A percentile compares a stretch with the other conserved stretches of the same genome.
phyloP scores from a whole-genome alignment of 768 basidiomycete genomes.

The Psilocybe subaeruginosa region DNA sequence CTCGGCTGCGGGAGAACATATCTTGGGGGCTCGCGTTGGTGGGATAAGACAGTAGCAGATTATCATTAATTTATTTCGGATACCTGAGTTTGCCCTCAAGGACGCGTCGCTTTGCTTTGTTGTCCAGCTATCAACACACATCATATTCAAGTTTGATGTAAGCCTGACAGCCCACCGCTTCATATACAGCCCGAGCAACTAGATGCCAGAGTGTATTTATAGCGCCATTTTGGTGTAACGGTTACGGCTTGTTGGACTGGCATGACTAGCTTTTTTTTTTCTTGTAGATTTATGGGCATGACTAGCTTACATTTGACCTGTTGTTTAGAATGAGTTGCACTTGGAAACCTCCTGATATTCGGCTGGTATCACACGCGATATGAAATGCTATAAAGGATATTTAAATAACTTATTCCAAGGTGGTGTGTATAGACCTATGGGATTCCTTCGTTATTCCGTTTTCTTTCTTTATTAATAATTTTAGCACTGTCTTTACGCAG shows the following conservation, averaged over 20 bases:
- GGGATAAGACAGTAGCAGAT: slow-evolving; percentile 32
- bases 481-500: not conserved
- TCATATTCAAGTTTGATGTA: not conserved
- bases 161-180: too few species aligned
- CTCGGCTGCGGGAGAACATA: slow-evolving; percentile 78
- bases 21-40: slow-evolving; percentile 85
- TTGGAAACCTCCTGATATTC: too few species aligned
- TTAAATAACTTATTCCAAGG: not conserved
- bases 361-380: not conserved
- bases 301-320: too few species aligned
- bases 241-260: too few species aligned
- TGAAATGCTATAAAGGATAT: not conserved
- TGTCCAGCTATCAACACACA: not conserved
- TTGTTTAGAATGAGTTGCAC: too few species aligned
- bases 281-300: too few species aligned
- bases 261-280: too few species aligned
- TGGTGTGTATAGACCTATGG: not conserved
- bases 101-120: not conserved
- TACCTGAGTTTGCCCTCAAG: not conserved
- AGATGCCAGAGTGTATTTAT: too few species aligned
- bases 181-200: too few species aligned
- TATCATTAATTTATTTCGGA: too few species aligned
- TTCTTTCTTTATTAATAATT: not conserved
- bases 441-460: not conserved
- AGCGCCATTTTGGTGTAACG: too few species aligned